Percentiles rank a stretch among this genome's conserved stretches.
phyloP scores from a whole-genome alignment of 805 yeast genomes.

The Zygoascus biomembranicola region DNA sequence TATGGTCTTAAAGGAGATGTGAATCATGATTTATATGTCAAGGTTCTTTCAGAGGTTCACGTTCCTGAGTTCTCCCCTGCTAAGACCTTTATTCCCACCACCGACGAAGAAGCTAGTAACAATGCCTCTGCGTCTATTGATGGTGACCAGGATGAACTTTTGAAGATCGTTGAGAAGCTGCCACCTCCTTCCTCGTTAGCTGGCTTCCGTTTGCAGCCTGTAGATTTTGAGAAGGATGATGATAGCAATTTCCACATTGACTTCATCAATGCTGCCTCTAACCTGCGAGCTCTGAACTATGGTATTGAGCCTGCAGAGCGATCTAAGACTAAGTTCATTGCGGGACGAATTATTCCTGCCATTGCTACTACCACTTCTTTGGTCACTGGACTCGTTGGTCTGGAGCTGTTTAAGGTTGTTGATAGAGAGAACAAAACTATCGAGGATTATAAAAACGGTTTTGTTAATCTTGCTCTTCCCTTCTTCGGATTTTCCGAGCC shows the following conservation, averaged over 20 bases:
- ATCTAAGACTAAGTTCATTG: constrained; percentile 89
- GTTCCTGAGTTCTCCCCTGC: constrained; percentile 69
- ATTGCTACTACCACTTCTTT: constrained; percentile 98
- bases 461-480: constrained; percentile 85
- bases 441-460: constrained; percentile 88
- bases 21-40: constrained; percentile 41
- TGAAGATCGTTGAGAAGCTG: constrained; percentile 60
- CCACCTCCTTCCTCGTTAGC: constrained; percentile 87
- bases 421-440: constrained; percentile 58
- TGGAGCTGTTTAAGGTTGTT: constrained; percentile 86
- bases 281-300: constrained; percentile 90
- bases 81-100: constrained; percentile 69
- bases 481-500: constrained; percentile 97
- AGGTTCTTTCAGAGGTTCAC: constrained; percentile 42
- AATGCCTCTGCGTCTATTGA: constrained; percentile 44
- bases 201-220: constrained; percentile 80
- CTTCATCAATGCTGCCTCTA: constrained; percentile 91
- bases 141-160: constrained; percentile 56
- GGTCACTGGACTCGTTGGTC: constrained; percentile 89
- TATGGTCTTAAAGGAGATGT: constrained; percentile 79
- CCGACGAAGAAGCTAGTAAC: constrained; percentile 54
- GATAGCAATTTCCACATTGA: constrained; percentile 95
- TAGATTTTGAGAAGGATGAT: constrained; percentile 96
- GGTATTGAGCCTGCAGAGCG: constrained; percentile 82
- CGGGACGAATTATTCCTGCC: constrained; percentile 97